These are phyloP conservation scores for Boletus sp. DNA, from an alignment of 1,284 basidiomycete genomes.

Conservation along the genomic window DNA sequence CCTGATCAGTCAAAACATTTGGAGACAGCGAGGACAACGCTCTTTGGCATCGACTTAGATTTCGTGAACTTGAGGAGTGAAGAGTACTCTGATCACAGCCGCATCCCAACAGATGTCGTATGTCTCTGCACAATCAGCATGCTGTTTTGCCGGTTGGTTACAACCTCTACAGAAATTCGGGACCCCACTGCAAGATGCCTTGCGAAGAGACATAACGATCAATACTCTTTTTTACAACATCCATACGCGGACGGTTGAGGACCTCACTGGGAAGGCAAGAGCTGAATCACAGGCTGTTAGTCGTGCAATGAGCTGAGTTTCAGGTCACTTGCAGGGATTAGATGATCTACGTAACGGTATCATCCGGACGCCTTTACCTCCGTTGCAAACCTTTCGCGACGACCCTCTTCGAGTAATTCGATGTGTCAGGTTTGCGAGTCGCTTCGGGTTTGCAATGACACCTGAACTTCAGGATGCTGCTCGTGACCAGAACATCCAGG, in stretches of 20 bases:
- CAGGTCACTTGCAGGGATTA: constrained; percentile 57
- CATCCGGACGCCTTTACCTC: constrained; percentile 87
- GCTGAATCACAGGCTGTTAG: not conserved
- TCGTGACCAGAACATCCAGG: constrained; percentile 67
- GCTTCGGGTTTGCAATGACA: constrained; percentile 84
- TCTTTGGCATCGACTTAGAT: constrained; percentile 86
- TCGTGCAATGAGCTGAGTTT: constrained; percentile 1
- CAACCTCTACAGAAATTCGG: constrained; percentile 71
- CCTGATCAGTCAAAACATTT: constrained; percentile 98
- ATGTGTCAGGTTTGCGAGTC: constrained; percentile 87
- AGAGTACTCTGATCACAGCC: constrained; percentile 81
- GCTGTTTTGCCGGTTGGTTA: constrained; percentile 1
- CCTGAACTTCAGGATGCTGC: constrained; percentile 67
- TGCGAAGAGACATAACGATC: constrained; percentile 91
- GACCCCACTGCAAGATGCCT: constrained; percentile 89
- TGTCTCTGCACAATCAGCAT: constrained; percentile 29
- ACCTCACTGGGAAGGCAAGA: constrained; percentile 74
- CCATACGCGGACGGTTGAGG: constrained; percentile 85
- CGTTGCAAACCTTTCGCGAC: constrained; percentile 87
- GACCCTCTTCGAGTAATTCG: constrained; percentile 92
- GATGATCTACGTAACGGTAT: constrained; percentile 77
- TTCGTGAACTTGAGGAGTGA: constrained; percentile 94
- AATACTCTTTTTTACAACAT: constrained; percentile 98
- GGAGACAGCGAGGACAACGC: constrained; percentile 88
- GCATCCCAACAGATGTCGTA: constrained; percentile 87